These are phyloP conservation scores for Penicillium polonicum DNA, from an alignment of 2,329 filamentous ascomycete species.

Conservation along the genomic window DNA sequence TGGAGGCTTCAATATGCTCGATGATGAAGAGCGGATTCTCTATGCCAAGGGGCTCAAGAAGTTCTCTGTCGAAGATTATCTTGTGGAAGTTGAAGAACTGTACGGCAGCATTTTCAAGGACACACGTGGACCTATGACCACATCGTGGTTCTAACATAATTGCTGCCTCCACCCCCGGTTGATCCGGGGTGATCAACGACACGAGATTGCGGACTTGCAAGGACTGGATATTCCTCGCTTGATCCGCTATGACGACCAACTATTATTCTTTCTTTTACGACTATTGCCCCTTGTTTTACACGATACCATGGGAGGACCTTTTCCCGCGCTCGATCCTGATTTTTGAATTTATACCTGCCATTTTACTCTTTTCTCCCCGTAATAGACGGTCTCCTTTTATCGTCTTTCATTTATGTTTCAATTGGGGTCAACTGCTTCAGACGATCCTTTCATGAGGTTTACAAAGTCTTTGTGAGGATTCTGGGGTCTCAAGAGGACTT, in stretches of 20 bases:
- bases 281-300: conserved; percentile 16
- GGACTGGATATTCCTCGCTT: conserved; percentile 27
- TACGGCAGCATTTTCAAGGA: conserved; percentile 61
- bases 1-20: conserved; percentile 60
- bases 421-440: not conserved
- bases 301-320: conserved; percentile 26
- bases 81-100: conserved; percentile 72
- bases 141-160: conserved; percentile 36
- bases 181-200: conserved; percentile 18
- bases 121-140: conserved; percentile 35
- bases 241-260: conserved; percentile 33
- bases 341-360: conserved; percentile 3
- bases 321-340: conserved; percentile 10
- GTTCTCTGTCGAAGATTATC: conserved; percentile 78
- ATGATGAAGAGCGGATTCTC: conserved; percentile 73
- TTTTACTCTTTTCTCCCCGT: not conserved
- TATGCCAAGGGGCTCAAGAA: conserved; percentile 67
- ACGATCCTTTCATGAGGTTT: not conserved
- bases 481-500: not conserved
- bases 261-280: conserved; percentile 31
- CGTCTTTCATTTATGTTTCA: not conserved
- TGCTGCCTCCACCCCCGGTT: conserved; percentile 18
- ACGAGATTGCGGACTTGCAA: conserved; percentile 15
- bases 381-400: not conserved
- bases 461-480: not conserved